phyloP scores from a whole-genome alignment of 257 asterid species.

The Sherardia arvensis region DNA sequence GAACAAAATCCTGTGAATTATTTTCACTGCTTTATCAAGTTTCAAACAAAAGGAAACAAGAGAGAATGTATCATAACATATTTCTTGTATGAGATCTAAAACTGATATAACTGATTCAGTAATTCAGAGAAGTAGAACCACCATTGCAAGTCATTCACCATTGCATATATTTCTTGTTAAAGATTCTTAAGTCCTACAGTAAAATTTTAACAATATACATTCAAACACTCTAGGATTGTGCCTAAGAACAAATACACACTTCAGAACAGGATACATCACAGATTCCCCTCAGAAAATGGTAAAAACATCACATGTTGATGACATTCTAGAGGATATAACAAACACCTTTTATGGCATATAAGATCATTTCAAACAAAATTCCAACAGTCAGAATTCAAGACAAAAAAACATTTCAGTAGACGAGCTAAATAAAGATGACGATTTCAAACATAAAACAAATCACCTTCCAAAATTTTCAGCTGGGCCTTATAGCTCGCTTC shows the following conservation, averaged over 20 bases:
- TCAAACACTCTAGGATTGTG: neutral
- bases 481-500: slow-evolving; percentile 75
- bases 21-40: neutral
- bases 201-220: neutral
- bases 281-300: neutral
- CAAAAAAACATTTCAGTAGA: neutral
- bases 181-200: slow-evolving; percentile 2
- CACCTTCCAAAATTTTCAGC: slow-evolving; percentile 63
- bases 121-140: neutral
- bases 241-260: neutral
- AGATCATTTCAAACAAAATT: neutral
- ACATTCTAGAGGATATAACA: neutral
- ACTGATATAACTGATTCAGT: neutral
- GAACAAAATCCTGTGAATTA: neutral
- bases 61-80: neutral
- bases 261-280: neutral
- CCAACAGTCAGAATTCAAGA: neutral
- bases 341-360: neutral
- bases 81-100: neutral
- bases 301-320: neutral
- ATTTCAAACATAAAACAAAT: neutral
- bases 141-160: neutral
- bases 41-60: neutral
- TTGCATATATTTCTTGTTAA: neutral
- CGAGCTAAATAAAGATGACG: neutral